These are phyloP conservation scores for Corymbia calophylla DNA, from an alignment of 441 rosid genomes.

Conservation along the genomic window DNA sequence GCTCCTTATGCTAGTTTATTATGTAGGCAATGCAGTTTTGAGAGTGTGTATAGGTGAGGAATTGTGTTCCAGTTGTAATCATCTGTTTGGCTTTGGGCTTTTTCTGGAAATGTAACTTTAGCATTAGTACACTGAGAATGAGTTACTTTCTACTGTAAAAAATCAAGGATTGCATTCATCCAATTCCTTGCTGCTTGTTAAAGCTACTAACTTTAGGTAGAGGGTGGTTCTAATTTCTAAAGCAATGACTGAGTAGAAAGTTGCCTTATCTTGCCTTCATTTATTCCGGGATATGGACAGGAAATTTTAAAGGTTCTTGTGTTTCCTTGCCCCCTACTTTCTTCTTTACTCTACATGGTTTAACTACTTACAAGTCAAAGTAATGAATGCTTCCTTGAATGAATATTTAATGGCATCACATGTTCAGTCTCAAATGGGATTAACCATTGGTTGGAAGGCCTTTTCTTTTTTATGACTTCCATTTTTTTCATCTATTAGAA, in stretches of 20 bases:
- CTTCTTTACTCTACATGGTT: background rate
- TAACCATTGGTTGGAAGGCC: background rate
- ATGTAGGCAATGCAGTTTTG: background rate
- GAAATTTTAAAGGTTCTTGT: background rate
- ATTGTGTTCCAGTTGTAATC: background rate
- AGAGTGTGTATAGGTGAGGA: background rate
- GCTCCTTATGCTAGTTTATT: background rate
- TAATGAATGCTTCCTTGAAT: background rate
- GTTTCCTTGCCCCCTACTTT: background rate
- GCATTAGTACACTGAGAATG: background rate
- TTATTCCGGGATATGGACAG: background rate
- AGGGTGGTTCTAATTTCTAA: background rate
- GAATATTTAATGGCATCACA: background rate
- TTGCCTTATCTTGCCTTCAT: background rate
- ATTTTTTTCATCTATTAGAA: slow-evolving; percentile 31
- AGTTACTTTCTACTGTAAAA: background rate
- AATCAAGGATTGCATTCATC: background rate
- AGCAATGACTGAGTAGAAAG: background rate
- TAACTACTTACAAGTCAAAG: background rate
- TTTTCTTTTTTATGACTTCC: background rate
- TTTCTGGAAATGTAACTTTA: background rate
- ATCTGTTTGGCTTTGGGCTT: background rate
- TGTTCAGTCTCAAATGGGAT: background rate
- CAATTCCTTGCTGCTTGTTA: background rate
- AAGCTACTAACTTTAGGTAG: background rate